Evolutionary conservation across 148 eudicot species (phyloP).

Genomic region (Camellia granthamiana): DNA sequence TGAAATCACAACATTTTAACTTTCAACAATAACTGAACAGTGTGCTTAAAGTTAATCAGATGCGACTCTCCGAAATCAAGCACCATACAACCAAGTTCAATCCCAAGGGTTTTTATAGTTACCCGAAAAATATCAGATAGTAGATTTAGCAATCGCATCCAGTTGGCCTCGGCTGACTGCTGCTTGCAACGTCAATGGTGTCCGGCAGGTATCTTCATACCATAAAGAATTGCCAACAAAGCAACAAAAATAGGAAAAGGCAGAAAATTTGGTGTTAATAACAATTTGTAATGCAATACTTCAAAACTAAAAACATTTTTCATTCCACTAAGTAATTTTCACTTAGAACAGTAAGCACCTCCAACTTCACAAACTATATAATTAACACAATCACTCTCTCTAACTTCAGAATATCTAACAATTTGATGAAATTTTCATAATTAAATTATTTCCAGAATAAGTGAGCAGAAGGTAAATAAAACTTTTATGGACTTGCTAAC

Average conservation of each 20-base stretch:
- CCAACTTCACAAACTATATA: background rate
- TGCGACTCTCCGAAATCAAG: too few relatives aligned
- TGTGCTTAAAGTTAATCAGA: background rate
- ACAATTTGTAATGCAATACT: background rate
- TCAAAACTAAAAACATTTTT: background rate
- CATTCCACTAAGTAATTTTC: background rate
- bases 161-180: constrained; percentile 65
- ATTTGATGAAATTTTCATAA: background rate
- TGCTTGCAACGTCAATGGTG: constrained; percentile 77
- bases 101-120: background rate
- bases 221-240: background rate
- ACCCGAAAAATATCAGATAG: background rate
- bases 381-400: background rate
- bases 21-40: background rate
- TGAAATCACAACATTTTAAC: background rate
- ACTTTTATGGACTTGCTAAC: background rate
- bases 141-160: constrained; percentile 67
- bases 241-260: background rate
- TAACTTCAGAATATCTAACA: background rate
- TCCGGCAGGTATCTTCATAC: constrained; percentile 78
- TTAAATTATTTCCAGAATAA: background rate
- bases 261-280: constrained; percentile 3
- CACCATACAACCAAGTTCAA: background rate
- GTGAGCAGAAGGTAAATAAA: background rate
- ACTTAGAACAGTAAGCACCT: too few relatives aligned